Evolutionary conservation across 2,329 filamentous ascomycete species (phyloP).

Genomic region (Mycocentrospora acerina): DNA sequence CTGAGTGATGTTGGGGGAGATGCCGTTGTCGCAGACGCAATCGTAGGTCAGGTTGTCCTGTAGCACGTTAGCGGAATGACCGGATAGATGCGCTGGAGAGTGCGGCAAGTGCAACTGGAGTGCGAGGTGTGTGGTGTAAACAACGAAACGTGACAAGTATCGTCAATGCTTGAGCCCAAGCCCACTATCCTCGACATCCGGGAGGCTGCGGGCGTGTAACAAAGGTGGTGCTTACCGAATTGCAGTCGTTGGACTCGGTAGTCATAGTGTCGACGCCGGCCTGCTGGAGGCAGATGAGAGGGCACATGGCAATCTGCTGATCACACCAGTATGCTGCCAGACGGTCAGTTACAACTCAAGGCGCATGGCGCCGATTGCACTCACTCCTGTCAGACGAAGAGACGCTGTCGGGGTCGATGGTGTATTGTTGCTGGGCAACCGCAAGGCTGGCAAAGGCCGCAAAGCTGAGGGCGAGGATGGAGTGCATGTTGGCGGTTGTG

Average conservation of each 20-base stretch:
- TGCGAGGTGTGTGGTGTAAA: too few species aligned
- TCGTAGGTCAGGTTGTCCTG: conserved; percentile 61
- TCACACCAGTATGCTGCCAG: conserved; percentile 63
- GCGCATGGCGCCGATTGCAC: conserved; percentile 22
- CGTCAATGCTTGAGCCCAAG: too few species aligned
- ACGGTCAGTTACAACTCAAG: conserved; percentile 17
- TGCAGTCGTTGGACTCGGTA: conserved; percentile 65
- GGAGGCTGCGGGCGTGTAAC: too few species aligned
- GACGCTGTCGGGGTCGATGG: conserved; percentile 66
- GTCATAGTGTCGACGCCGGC: conserved; percentile 46
- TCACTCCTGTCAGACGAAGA: conserved; percentile 54
- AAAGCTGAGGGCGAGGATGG: conserved; percentile 54
- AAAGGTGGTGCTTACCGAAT: conserved; percentile 60
- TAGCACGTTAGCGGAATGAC: conserved; percentile 4
- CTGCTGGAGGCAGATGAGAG: conserved; percentile 69
- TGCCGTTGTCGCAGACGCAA: conserved; percentile 69
- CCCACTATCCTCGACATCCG: too few species aligned
- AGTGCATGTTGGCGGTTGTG: conserved; percentile 44
- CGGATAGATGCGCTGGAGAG: too few species aligned
- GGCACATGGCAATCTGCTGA: conserved; percentile 65
- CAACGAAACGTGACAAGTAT: too few species aligned
- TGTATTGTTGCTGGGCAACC: conserved; percentile 51
- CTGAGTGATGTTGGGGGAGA: conserved; percentile 70
- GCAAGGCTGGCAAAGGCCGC: conserved; percentile 55
- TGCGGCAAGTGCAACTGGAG: too few species aligned